A percentile compares a stretch with the other conserved stretches of the same genome.
Conservation (phyloP, 2,329 filamentous ascomycete species). For the Alternaria sp. region DNA sequence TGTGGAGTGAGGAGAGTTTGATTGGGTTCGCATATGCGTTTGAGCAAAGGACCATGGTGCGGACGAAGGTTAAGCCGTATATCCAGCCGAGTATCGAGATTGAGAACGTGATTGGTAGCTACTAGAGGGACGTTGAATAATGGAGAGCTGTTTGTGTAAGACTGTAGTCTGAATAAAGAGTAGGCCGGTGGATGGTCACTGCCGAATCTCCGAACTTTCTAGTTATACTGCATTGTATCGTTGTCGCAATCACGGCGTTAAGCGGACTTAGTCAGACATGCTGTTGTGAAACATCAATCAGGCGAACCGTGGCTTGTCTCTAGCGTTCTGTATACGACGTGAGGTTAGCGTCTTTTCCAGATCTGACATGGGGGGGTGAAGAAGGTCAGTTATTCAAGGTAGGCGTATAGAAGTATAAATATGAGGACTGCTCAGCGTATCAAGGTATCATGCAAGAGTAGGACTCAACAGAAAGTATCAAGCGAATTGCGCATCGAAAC, state of each 20-base stretch:
- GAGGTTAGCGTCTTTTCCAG: neutral
- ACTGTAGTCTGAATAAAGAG: neutral
- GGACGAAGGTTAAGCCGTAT: constrained; percentile 59
- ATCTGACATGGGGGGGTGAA: accelerated
- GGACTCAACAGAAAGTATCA: accelerated
- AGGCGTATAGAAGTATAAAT: neutral
- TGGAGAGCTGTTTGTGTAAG: neutral
- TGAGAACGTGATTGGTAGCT: constrained; percentile 50
- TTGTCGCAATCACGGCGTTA: neutral
- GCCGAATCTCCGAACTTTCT: neutral
- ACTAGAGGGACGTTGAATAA: neutral
- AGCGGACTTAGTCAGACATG: neutral
- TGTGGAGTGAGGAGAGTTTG: constrained; percentile 68
- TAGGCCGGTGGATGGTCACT: neutral
- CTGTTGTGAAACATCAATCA: too few relatives aligned
- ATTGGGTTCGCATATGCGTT: constrained; percentile 74
- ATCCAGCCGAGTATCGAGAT: constrained; percentile 60
- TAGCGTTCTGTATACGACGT: neutral
- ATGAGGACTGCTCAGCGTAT: neutral
- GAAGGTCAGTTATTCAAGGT: neutral
- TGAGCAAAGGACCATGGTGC: constrained; percentile 66
- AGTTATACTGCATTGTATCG: neutral
- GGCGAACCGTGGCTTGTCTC: neutral
- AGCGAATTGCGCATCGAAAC: neutral
- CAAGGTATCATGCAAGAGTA: neutral